Conservation (phyloP, 805 yeast species). For the Lipomyces orientalis region DNA sequence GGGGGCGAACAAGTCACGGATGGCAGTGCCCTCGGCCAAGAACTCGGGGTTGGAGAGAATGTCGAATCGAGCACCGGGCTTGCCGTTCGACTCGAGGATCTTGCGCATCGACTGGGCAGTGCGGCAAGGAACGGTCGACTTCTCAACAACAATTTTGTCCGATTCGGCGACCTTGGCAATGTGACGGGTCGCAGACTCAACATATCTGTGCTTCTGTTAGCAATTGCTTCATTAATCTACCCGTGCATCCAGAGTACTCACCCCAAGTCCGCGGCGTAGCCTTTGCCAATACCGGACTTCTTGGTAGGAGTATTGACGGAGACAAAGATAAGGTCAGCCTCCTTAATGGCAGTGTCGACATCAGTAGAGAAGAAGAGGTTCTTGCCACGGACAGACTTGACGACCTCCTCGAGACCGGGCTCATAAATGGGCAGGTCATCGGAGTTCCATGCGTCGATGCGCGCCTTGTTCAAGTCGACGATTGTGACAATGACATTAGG, state of each 20-base stretch:
- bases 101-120: constrained; percentile 43
- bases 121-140: constrained; percentile 45
- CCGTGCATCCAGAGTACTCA: background rate
- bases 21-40: constrained; percentile 45
- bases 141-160: constrained; percentile 44
- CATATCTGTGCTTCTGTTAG: constrained; percentile 27
- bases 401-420: constrained; percentile 44
- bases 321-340: constrained; percentile 44
- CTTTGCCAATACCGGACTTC: constrained; percentile 43
- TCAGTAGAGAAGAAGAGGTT: constrained; percentile 44
- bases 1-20: constrained; percentile 40
- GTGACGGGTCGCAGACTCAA: constrained; percentile 44
- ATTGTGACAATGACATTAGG: constrained; percentile 42
- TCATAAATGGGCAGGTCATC: constrained; percentile 44
- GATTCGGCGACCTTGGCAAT: constrained; percentile 42
- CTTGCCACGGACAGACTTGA: constrained; percentile 40
- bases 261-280: constrained; percentile 43
- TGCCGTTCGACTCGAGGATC: constrained; percentile 42
- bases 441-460: constrained; percentile 45
- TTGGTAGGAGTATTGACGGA: constrained; percentile 45
- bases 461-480: constrained; percentile 42
- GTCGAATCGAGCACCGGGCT: constrained; percentile 43
- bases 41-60: constrained; percentile 45
- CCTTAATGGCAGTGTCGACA: constrained; percentile 41
- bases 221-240: background rate